Evolutionary conservation across 108 stramenopile species (phyloP), one percentile per base, ranked within the genome.

Genomic region (Fistulifera solaris): DNA sequence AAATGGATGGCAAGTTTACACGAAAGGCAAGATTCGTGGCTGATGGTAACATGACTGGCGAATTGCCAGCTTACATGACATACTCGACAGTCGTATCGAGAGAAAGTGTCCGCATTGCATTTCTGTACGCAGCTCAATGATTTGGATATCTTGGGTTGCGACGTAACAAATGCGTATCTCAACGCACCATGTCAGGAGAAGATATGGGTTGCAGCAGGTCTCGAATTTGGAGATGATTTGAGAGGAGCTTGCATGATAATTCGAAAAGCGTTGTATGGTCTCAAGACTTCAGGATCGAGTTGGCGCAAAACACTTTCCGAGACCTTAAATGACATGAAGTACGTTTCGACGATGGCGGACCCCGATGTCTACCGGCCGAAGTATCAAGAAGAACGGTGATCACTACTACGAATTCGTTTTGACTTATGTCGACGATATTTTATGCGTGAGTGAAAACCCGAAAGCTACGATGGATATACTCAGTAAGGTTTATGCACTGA

Each of bases 1-100:
- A 75, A 44, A 23, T 50, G 60, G 23, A 80, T 68, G 63, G 70
- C 52, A 65, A 70, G 23, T 56, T 72, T 22, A 65, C 54, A 11
- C 17, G 71, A 16, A 72, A 68, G 43, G 67, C 71, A 11, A 26
- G 71, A 11, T 62, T 59, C 22, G 63, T 72, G 12, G 67, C 70
- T 11, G 52, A 41, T 7, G 64, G 44, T 3, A 17, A 45, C 44
- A 21, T 8, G 19, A 45, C 44, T 8, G 71, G 0, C 41, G 44
- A 45, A 21, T 3, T 21, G 21, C 44, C 44, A 11, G 16, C 44
- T 3, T 11, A 17, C 11, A 8, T 45, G 44, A 45, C 44, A 19
- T 45, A 45, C 21, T 21, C 16, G 3, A 8, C 19, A 6, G 44
- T 45, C 21, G 75, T 76, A 65, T 22, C 23, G 66, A 40, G 69